These are phyloP conservation scores for Lyophyllum semitale DNA, from an alignment of 768 basidiomycete genomes.

Conservation along the genomic window DNA sequence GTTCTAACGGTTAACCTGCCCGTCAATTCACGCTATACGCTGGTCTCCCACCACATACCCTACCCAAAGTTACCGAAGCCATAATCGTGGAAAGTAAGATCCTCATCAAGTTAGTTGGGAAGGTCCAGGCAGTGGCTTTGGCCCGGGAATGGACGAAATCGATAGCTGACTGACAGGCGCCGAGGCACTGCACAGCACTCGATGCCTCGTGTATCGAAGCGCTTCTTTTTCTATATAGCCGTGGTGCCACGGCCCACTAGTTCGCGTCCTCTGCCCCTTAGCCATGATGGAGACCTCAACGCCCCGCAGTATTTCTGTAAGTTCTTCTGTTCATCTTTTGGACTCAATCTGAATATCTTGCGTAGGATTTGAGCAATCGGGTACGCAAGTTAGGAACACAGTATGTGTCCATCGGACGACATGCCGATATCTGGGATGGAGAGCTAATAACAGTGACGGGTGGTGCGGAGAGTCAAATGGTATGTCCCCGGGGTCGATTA, in stretches of 20 bases:
- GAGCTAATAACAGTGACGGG: background rate
- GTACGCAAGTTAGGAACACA: constrained; percentile 8
- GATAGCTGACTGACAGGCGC: too few species aligned
- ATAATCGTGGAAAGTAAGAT: background rate
- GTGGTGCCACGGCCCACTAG: too few species aligned
- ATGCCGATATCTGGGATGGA: constrained; percentile 21
- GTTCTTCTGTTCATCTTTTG: background rate
- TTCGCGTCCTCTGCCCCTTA: background rate
- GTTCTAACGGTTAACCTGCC: background rate
- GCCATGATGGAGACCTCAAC: background rate
- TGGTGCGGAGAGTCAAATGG: background rate
- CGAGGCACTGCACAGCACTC: background rate
- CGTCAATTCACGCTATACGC: background rate
- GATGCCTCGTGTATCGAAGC: background rate
- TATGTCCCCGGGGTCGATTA: background rate
- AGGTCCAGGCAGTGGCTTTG: too few species aligned
- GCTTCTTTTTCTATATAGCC: background rate
- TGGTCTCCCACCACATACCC: background rate
- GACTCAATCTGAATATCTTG: background rate
- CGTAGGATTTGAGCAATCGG: constrained; percentile 9
- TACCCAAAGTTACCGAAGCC: background rate
- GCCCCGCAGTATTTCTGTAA: background rate
- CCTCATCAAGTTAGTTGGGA: too few species aligned
- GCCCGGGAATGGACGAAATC: too few species aligned
- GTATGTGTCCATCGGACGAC: constrained; percentile 20